Evolutionary conservation across 345 rosid genomes (phyloP), one percentile per base, ranked within the genome.

Genomic region (Anacardium occidentale): DNA sequence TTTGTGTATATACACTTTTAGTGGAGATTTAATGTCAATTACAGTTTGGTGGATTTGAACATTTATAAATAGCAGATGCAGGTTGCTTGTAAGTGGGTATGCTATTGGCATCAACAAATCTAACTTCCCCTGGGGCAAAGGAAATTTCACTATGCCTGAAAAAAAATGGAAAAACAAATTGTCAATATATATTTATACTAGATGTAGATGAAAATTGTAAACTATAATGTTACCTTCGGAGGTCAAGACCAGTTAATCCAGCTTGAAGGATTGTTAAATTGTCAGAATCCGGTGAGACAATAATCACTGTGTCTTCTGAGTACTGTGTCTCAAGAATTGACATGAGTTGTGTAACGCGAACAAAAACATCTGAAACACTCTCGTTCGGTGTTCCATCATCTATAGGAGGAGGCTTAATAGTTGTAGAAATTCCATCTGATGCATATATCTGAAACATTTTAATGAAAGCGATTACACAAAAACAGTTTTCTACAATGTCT

Each of bases 361-460:
- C 97, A 3, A 94, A 91, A n/a, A 94, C 98, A 64, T 90, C 97
- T 4, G 88, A 63, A 5, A 89, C 93, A 62, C 97, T 94, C 81
- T 91, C 98, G 60, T 91, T 94, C 7, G 96, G 97, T n/a, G 98
- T 94, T 71, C 97, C 96, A 32, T 94, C 98, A 26, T 86, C 88
- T 34, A 80, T 90, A 7, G 96, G 97, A 70, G 98, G 97, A 40
- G 98, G 98, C 76, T 84, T 94, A 78, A 83, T 88, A 78, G 86
- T 85, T 57, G 91, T 77, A 2, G 98, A 91, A 71, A 90, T 79
- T 20, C 88, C 80, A 83, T 94, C 98, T 9, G 87, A 86, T 80
- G 83, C 93, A 81, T 94, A 89, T 10, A 91, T 92, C 97, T 94
- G 75, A 79, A 37, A 34, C 69, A 55, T 72, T 57, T 42, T 68